phyloP scores from a whole-genome alignment of 2,329 filamentous ascomycete genomes.

The Lithohypha guttulata region DNA sequence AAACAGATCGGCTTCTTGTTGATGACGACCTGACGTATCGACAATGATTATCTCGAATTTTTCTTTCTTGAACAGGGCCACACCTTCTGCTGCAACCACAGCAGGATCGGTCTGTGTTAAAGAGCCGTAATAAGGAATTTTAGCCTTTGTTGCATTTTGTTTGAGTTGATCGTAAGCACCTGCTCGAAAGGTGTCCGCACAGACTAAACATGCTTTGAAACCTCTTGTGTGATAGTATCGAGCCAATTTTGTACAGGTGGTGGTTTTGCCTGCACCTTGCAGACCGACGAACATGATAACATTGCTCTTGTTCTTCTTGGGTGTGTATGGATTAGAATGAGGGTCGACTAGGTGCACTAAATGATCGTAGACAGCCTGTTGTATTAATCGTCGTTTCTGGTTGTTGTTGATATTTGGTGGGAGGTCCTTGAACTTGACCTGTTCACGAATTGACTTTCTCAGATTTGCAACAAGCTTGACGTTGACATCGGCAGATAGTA shows the following conservation, averaged over 20 bases:
- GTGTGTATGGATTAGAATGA: slow-evolving; percentile 88
- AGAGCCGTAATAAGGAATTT: slow-evolving; percentile 96
- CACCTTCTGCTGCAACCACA: slow-evolving; percentile 84
- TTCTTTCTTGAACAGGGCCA: slow-evolving; percentile 99
- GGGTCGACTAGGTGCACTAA: slow-evolving; percentile 92
- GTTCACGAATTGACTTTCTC: slow-evolving; percentile 79
- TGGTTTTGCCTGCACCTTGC: slow-evolving; percentile 95
- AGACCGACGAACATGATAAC: slow-evolving; percentile 99
- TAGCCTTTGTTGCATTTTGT: slow-evolving; percentile 97
- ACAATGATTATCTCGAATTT: slow-evolving; percentile 97
- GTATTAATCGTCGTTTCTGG: slow-evolving; percentile 88
- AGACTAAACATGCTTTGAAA: slow-evolving; percentile 87
- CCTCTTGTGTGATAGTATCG: slow-evolving; percentile 88
- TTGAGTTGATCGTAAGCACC: slow-evolving; percentile 98
- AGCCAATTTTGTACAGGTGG: slow-evolving; percentile 93
- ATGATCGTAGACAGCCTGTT: slow-evolving; percentile 96
- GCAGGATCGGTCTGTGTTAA: slow-evolving; percentile 94
- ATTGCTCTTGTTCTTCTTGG: slow-evolving; percentile 90
- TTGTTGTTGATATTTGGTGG: slow-evolving; percentile 67
- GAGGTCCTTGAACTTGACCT: slow-evolving; percentile 91
- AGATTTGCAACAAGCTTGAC: slow-evolving; percentile 83
- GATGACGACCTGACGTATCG: slow-evolving; percentile 88
- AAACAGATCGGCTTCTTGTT: slow-evolving; percentile 89
- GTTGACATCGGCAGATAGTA: slow-evolving; percentile 95
- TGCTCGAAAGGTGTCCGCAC: slow-evolving; percentile 95